Evolutionary conservation across 2,329 filamentous ascomycete species (phyloP).

Genomic region (Beauveria medogensis): DNA sequence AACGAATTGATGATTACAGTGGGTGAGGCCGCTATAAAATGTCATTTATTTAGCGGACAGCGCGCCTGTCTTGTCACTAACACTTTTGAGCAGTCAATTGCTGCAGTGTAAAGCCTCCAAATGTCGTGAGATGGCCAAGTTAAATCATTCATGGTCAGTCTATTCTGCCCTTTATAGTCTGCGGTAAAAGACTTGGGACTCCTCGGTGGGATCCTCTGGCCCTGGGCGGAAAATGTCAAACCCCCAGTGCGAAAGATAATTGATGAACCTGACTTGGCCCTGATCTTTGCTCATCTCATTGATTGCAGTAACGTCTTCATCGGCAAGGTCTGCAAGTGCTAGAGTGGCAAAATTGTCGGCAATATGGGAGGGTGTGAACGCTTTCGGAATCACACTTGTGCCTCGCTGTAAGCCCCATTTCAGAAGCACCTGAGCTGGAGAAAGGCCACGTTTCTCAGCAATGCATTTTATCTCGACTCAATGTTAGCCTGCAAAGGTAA

Average conservation of each 20-base stretch:
- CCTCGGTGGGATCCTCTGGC: not conserved
- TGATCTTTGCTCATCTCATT: not conserved
- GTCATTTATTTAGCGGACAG: too few species aligned
- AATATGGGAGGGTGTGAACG: not conserved
- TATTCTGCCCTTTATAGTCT: too few species aligned
- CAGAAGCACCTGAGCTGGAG: conserved; percentile 3
- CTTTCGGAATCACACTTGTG: conserved; percentile 9
- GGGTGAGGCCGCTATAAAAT: too few species aligned
- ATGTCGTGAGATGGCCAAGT: too few species aligned
- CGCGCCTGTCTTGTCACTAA: too few species aligned
- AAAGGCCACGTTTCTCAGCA: not conserved
- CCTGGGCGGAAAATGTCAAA: conserved; percentile 9
- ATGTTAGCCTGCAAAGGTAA: not conserved
- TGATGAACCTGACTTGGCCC: conserved; percentile 1
- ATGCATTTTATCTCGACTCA: not conserved
- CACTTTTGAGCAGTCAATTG: too few species aligned
- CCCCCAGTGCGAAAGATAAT: not conserved
- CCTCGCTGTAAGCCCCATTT: conserved; percentile 10
- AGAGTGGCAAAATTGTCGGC: not conserved
- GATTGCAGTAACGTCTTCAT: not conserved
- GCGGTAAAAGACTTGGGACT: not conserved
- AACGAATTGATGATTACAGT: too few species aligned
- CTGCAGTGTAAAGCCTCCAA: too few species aligned
- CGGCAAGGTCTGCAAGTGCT: not conserved
- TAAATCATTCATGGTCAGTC: too few species aligned